These are phyloP conservation scores for Ogataea paradorogensis DNA, from an alignment of 805 yeast genomes.

Conservation along the genomic window DNA sequence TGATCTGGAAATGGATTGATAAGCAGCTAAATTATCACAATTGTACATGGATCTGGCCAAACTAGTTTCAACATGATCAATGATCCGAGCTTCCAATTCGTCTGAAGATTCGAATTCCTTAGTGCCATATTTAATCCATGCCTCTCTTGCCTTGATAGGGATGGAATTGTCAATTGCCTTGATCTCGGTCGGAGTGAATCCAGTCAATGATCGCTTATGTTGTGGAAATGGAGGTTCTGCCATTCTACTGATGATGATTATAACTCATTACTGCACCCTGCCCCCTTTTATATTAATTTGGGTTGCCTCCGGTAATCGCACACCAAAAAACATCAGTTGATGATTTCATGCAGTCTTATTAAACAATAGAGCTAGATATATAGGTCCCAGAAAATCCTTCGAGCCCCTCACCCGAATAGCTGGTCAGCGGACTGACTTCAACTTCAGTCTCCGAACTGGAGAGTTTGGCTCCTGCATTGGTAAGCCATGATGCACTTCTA, in stretches of 20 bases:
- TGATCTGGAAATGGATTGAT: slow-evolving; percentile 80
- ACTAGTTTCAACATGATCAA: slow-evolving; percentile 85
- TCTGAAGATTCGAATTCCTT: slow-evolving; percentile 47
- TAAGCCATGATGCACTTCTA: slow-evolving; percentile 74
- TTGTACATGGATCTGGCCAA: slow-evolving; percentile 90
- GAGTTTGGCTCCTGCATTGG: slow-evolving; percentile 28
- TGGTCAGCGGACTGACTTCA: slow-evolving; percentile 74
- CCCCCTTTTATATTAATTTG: slow-evolving; percentile 5
- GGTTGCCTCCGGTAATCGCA: slow-evolving; percentile 10
- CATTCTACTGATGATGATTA: no score
- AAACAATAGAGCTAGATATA: slow-evolving; percentile 4
- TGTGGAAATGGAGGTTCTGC: slow-evolving; percentile 16
- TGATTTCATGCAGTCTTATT: not conserved
- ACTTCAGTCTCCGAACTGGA: slow-evolving; percentile 32
- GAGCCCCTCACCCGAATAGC: slow-evolving; percentile 75
- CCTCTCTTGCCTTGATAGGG: slow-evolving; percentile 71
- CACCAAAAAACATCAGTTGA: slow-evolving; percentile 10
- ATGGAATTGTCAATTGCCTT: slow-evolving; percentile 76
- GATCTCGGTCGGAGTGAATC: slow-evolving; percentile 88
- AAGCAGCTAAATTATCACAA: slow-evolving; percentile 89
- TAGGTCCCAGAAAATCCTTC: slow-evolving; percentile 32
- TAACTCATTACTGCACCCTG: not conserved
- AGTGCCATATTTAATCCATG: slow-evolving; percentile 72
- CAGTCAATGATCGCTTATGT: slow-evolving; percentile 78
- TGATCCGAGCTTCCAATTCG: slow-evolving; percentile 64